These are phyloP conservation scores for Cantharellus cinnabarinus DNA, from an alignment of 768 basidiomycete genomes.

Conservation along the genomic window DNA sequence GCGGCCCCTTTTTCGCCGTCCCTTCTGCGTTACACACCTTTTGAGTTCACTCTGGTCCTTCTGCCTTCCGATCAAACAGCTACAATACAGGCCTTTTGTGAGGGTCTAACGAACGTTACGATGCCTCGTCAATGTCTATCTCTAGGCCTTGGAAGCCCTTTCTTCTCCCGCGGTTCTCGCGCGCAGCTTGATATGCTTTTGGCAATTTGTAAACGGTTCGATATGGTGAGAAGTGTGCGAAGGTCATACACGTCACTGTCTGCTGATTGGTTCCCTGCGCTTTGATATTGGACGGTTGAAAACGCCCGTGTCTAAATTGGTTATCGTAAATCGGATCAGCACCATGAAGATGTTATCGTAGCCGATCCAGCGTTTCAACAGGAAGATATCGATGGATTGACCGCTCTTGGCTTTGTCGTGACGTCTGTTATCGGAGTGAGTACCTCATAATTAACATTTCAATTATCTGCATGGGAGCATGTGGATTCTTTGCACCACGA, in stretches of 20 bases:
- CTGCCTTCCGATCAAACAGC: too few species aligned
- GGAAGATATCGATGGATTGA: constrained; percentile 34
- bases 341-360: constrained; percentile 26
- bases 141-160: constrained; percentile 58
- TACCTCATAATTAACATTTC: constrained; percentile 10
- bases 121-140: constrained; percentile 22
- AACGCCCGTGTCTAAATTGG: constrained; percentile 8
- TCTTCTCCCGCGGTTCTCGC: constrained; percentile 36
- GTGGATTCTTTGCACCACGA: too few species aligned
- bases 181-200: constrained; percentile 50
- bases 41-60: too few species aligned
- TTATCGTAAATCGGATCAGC: constrained; percentile 19
- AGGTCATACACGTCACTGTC: constrained; percentile 1
- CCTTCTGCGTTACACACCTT: too few species aligned
- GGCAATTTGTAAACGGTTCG: constrained; percentile 29
- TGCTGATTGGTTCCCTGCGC: too few species aligned
- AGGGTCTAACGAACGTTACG: neutral
- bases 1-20: too few species aligned
- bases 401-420: constrained; percentile 17
- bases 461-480: too few species aligned
- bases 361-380: constrained; percentile 61
- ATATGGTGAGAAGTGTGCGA: constrained; percentile 30
- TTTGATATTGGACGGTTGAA: neutral
- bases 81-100: too few species aligned
- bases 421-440: constrained; percentile 31